A percentile compares a stretch with the other conserved stretches of the same genome.
Evolutionary conservation across 345 rosid species (phyloP).

Genomic region (Acer negundo): DNA sequence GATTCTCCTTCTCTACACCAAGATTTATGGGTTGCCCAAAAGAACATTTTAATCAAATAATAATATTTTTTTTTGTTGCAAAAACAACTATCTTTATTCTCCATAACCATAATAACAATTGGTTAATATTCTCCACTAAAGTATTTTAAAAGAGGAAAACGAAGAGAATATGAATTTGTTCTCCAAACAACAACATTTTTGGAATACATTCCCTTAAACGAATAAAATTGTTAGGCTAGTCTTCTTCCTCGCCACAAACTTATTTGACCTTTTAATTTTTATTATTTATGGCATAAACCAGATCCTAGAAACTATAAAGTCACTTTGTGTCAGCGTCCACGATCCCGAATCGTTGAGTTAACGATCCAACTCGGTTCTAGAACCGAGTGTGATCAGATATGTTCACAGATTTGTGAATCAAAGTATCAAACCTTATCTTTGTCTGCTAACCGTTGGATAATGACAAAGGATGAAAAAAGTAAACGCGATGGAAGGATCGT

Average conservation of each 20-base stretch:
- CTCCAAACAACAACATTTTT: slow-evolving; percentile 8
- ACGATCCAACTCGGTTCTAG: neutral
- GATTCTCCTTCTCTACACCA: neutral
- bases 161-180: slow-evolving; percentile 33
- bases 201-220: slow-evolving; percentile 15
- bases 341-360: neutral
- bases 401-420: neutral
- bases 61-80: neutral
- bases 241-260: slow-evolving; percentile 24
- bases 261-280: slow-evolving; percentile 1
- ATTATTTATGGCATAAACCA: neutral
- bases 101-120: slow-evolving; percentile 11
- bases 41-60: neutral
- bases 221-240: neutral
- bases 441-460: neutral
- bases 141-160: neutral
- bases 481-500: neutral
- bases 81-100: slow-evolving; percentile 36
- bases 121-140: slow-evolving; percentile 11
- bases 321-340: neutral
- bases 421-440: neutral
- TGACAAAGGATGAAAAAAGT: neutral
- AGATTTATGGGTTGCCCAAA: neutral
- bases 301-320: neutral
- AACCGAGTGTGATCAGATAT: neutral